Conservation (phyloP, 257 asterid species). For the Solanum paucissectum region DNA sequence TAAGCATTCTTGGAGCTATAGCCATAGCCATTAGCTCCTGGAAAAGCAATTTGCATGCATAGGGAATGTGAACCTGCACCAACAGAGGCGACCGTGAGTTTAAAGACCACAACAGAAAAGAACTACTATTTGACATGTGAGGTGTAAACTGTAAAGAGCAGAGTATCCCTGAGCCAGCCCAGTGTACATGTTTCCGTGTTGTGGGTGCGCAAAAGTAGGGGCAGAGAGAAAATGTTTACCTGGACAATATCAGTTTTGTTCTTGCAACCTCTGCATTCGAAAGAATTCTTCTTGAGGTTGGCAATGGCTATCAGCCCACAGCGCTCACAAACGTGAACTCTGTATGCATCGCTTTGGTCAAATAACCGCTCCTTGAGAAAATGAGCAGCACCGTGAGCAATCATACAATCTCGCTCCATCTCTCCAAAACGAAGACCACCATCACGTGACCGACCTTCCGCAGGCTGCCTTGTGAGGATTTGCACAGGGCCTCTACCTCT, state of each 20-base stretch:
- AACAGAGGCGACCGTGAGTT: neutral
- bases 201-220: neutral
- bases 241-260: slow-evolving; percentile 90
- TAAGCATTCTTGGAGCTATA: slow-evolving; percentile 92
- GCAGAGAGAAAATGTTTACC: slow-evolving; percentile 26
- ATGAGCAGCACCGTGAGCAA: slow-evolving; percentile 98
- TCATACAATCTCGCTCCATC: slow-evolving; percentile 98
- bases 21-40: slow-evolving; percentile 99
- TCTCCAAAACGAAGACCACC: slow-evolving; percentile 98
- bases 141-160: neutral
- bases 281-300: slow-evolving; percentile 77
- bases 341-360: slow-evolving; percentile 94
- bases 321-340: slow-evolving; percentile 83
- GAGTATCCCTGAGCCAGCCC: neutral
- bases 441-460: slow-evolving; percentile 94
- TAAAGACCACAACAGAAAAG: neutral
- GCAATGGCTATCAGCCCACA: slow-evolving; percentile 95
- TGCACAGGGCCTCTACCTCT: slow-evolving; percentile 99
- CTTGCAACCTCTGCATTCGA: slow-evolving; percentile 95
- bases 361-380: slow-evolving; percentile 83
- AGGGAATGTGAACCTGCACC: slow-evolving; percentile 80
- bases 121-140: neutral
- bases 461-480: slow-evolving; percentile 94
- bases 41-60: slow-evolving; percentile 87
- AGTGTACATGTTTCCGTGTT: neutral